These are phyloP conservation scores for Cymbopogon citratus DNA, from an alignment of 176 grass and related monocot species.

Conservation along the genomic window DNA sequence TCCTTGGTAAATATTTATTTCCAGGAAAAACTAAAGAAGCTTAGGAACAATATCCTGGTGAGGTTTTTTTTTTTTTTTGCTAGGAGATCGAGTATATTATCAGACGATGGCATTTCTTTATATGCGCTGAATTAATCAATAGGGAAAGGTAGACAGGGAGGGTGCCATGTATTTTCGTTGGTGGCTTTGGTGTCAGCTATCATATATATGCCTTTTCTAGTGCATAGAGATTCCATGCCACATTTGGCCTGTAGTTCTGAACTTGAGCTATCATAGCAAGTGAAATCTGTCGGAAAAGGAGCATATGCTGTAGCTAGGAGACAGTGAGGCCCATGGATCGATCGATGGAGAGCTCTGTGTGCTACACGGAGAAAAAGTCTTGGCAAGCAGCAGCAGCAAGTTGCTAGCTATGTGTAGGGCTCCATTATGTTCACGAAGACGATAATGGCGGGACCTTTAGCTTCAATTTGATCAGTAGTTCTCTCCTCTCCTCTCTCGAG, in stretches of 20 bases:
- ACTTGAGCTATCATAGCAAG: neutral
- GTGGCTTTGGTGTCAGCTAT: neutral
- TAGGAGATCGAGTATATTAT: neutral
- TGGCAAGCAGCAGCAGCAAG: neutral
- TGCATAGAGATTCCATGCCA: neutral
- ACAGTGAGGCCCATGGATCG: neutral
- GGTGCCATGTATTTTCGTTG: neutral
- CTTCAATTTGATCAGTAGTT: neutral
- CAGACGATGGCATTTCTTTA: neutral
- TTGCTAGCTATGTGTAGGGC: neutral
- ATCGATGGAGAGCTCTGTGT: neutral
- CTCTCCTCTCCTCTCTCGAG: neutral
- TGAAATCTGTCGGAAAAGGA: constrained; percentile 6
- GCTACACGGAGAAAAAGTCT: constrained; percentile 7
- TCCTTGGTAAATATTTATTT: too few species aligned
- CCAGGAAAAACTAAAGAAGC: too few species aligned
- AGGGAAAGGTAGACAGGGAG: neutral
- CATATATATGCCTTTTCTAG: constrained; percentile 2
- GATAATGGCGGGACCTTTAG: neutral
- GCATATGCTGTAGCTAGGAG: neutral
- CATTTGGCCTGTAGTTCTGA: constrained; percentile 10
- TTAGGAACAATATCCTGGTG: too few species aligned
- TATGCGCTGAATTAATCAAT: neutral
- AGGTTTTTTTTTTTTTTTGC: too few species aligned
- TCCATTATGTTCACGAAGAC: neutral